These are phyloP conservation scores for Coemansia sp. DNA, from an alignment of 192 early-diverging fungal species.

Conservation along the genomic window DNA sequence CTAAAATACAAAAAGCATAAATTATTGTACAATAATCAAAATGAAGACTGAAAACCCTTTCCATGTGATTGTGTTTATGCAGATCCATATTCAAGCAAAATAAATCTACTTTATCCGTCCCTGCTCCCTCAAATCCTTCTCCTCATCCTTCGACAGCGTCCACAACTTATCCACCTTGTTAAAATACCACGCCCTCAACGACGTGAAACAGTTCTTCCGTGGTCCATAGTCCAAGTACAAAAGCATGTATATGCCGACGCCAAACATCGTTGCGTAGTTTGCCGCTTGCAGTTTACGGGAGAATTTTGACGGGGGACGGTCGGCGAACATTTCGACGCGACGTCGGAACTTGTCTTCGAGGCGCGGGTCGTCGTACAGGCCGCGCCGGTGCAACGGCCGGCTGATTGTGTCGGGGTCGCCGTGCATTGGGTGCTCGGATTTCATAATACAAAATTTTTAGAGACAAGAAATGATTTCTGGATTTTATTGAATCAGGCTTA, in stretches of 20 bases:
- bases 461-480: neutral
- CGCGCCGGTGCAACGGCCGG: slow-evolving; percentile 40
- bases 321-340: slow-evolving; percentile 38
- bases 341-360: slow-evolving; percentile 48
- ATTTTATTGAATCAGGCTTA: neutral
- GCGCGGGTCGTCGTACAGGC: slow-evolving; percentile 35
- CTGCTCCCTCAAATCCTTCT: slow-evolving; percentile 48
- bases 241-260: slow-evolving; percentile 44
- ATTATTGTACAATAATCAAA: neutral
- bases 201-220: slow-evolving; percentile 43
- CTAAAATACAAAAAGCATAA: slow-evolving; percentile 1
- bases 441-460: neutral
- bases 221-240: slow-evolving; percentile 48
- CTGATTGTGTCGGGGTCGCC: slow-evolving; percentile 10
- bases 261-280: slow-evolving; percentile 50
- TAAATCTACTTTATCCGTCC: slow-evolving; percentile 28
- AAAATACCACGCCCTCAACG: slow-evolving; percentile 50
- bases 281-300: slow-evolving; percentile 43
- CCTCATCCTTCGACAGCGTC: slow-evolving; percentile 49
- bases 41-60: too few relatives aligned
- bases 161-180: slow-evolving; percentile 38
- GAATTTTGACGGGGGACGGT: slow-evolving; percentile 37
- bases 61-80: too few relatives aligned
- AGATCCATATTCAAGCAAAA: neutral
- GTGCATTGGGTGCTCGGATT: neutral